Conservation (phyloP, 2,329 filamentous ascomycete species). For the Clonostachys solani region DNA sequence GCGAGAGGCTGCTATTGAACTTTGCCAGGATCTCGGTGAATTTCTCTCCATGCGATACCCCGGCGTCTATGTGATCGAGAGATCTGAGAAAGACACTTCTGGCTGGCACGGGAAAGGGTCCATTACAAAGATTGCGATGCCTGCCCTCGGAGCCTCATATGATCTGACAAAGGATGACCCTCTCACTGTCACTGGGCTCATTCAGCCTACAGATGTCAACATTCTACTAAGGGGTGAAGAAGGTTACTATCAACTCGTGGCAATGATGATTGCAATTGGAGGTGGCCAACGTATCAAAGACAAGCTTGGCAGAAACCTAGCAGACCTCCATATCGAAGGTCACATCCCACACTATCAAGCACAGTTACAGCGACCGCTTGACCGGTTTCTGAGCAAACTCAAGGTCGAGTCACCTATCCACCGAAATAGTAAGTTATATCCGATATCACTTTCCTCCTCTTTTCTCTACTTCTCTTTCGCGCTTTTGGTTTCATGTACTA, state of each 20-base stretch:
- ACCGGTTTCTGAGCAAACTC: slow-evolving; percentile 73
- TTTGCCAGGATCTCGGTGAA: slow-evolving; percentile 66
- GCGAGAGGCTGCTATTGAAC: slow-evolving; percentile 67
- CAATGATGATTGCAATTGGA: slow-evolving; percentile 69
- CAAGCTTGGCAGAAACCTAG: slow-evolving; percentile 75
- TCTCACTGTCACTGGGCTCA: slow-evolving; percentile 67
- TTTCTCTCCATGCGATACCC: slow-evolving; percentile 78
- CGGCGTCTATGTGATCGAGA: slow-evolving; percentile 59
- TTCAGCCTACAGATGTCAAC: slow-evolving; percentile 78
- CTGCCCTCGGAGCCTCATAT: too few relatives aligned
- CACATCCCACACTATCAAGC: slow-evolving; percentile 68
- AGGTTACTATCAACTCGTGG: slow-evolving; percentile 77
- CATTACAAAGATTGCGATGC: slow-evolving; percentile 61
- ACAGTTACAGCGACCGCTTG: slow-evolving; percentile 74
- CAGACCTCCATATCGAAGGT: slow-evolving; percentile 74
- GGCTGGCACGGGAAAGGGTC: slow-evolving; percentile 65
- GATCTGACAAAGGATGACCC: slow-evolving; percentile 75
- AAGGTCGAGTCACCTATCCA: slow-evolving; percentile 58
- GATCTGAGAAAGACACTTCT: slow-evolving; percentile 65
- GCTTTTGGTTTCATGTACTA: too few relatives aligned
- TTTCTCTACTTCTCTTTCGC: too few relatives aligned
- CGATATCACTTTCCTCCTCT: too few relatives aligned
- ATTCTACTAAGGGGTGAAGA: slow-evolving; percentile 76
- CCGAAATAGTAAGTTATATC: slow-evolving; percentile 83
- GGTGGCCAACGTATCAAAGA: slow-evolving; percentile 82